Evolutionary conservation across 495 filamentous ascomycete species (phyloP), one percentile per base, ranked within the genome.

Genomic region (Lasiosphaeria ovina): DNA sequence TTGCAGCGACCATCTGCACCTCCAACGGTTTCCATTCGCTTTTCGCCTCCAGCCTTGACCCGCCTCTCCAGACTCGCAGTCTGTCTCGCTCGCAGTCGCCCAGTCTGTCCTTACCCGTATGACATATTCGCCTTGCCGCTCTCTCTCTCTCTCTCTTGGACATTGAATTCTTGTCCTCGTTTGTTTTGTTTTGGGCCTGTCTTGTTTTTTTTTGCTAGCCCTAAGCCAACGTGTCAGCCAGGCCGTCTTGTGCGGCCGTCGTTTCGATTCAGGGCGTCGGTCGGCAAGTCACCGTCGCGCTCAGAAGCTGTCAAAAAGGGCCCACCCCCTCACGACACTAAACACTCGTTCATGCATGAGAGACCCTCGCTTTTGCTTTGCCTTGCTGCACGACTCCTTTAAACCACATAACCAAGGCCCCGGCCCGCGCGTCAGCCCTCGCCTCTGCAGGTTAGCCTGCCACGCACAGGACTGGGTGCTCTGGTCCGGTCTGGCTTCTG

Each of bases 1-100:
- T 72, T 76, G 76, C 76, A 79, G 68, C 57, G 65, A 63, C 66
- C 64, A 69, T 71, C 73, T 73, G 73, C 74, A 72, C 71, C 68
- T 75, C 68, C 62, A 72, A 73, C 73, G 66, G 65, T 67, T 71
- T 70, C 62, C 66, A 72, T 69, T 71, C 71, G 67, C 61, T 63
- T 68, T 52, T n/a, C 35, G 16, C 12, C 24, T 24, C 0, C 35
- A 57, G 45, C 55, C 51, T 44, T 12, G 52, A 32, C 8, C 34
- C n/a, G 17, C 58, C 24, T 24, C 32, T 35, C 58, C 51, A 24
- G 55, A 55, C 55, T 57, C 54, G 49, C 59, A 44, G 57, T 55
- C 62, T 35, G 62, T 63, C 64, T 47, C 4, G 12, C 44, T 47
- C 12, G 5, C 44, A 14, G 44, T 14, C 44, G 12, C 8, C 12